A percentile compares a stretch with the other conserved stretches of the same genome.
phyloP scores from a whole-genome alignment of 2,329 filamentous ascomycete species.

The Hypomyces rosellus region DNA sequence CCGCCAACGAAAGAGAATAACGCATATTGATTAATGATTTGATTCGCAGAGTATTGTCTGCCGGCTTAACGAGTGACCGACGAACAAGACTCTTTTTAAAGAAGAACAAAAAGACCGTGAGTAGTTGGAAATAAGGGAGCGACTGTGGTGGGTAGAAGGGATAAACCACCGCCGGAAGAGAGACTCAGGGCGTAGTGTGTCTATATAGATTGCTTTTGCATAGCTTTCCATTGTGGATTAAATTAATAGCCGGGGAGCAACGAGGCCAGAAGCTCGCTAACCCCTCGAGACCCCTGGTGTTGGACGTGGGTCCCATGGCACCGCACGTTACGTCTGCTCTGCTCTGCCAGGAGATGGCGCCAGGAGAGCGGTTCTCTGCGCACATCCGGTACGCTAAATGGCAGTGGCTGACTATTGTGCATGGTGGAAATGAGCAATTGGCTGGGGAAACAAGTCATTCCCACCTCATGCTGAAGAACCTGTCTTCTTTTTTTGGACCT shows the following conservation, averaged over 20 bases:
- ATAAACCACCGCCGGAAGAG: constrained; percentile 2
- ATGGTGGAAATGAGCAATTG: constrained; percentile 10
- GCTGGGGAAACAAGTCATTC: background rate
- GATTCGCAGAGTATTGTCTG: background rate
- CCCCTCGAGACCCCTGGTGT: background rate
- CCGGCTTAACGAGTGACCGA: constrained; percentile 11
- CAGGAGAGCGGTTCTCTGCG: too few relatives aligned
- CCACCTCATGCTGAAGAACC: too few relatives aligned
- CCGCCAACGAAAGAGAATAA: constrained; percentile 24
- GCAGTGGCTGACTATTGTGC: background rate
- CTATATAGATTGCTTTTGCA: background rate
- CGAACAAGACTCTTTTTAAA: constrained; percentile 3
- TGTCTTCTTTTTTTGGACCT: background rate
- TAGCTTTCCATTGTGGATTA: background rate
- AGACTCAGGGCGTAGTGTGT: constrained; percentile 9
- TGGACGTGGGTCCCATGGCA: too few relatives aligned
- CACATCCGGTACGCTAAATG: too few relatives aligned
- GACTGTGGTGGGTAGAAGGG: constrained; percentile 7
- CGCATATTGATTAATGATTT: constrained; percentile 19
- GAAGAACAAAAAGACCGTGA: background rate
- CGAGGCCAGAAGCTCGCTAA: background rate
- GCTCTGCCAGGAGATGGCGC: too few relatives aligned
- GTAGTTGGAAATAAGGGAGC: constrained; percentile 10
- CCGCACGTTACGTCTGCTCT: too few relatives aligned
- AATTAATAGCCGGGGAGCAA: background rate